Percentiles rank a stretch among this genome's conserved stretches.
Evolutionary conservation across 495 filamentous ascomycete species (phyloP).

Genomic region (Neurospora terricola): DNA sequence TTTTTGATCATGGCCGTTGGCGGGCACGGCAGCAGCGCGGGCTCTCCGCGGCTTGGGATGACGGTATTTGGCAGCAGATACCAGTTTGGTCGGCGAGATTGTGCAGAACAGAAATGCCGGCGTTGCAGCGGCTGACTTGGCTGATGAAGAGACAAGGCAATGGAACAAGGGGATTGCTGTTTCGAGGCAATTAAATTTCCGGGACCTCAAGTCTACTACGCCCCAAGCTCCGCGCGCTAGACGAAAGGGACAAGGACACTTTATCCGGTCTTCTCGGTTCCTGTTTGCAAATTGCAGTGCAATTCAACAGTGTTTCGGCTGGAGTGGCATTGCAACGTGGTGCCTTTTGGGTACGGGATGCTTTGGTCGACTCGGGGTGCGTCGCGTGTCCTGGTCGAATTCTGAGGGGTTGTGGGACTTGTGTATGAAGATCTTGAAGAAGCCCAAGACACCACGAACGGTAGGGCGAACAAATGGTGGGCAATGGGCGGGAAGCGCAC

Average conservation of each 20-base stretch:
- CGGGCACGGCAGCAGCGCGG: background rate
- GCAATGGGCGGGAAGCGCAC: background rate
- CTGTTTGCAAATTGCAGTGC: background rate
- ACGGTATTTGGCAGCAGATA: too few species aligned
- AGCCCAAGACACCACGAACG: background rate
- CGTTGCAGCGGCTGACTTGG: background rate
- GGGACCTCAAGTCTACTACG: background rate
- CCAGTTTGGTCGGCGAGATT: background rate
- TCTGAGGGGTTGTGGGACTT: background rate
- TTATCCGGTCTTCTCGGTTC: background rate
- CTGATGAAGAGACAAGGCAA: background rate
- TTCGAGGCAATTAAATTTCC: background rate
- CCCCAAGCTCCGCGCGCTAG: background rate
- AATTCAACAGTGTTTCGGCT: background rate
- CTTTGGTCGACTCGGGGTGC: background rate
- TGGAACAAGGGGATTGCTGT: background rate
- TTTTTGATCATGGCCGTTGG: background rate
- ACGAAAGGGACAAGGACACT: background rate
- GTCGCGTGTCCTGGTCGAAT: background rate
- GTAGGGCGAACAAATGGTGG: background rate
- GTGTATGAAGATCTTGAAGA: background rate
- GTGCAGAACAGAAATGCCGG: background rate
- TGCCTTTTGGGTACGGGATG: background rate
- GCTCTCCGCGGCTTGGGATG: background rate
- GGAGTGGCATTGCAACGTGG: background rate